These are phyloP conservation scores for Tremella yokohamensis DNA, from an alignment of 768 basidiomycete genomes.

Conservation along the genomic window DNA sequence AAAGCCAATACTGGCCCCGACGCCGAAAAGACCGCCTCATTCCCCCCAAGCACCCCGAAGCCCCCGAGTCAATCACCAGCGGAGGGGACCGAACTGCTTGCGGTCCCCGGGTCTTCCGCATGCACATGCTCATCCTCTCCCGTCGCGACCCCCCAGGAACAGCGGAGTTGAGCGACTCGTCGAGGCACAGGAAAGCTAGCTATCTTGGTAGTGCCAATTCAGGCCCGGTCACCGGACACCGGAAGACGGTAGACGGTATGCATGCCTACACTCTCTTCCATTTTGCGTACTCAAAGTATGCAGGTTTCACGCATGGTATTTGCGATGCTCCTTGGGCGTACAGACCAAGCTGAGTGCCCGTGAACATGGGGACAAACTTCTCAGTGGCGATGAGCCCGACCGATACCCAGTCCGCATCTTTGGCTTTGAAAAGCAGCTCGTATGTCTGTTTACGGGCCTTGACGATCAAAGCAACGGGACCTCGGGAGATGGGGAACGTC, in stretches of 20 bases:
- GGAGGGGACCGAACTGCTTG: too few species aligned
- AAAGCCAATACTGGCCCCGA: too few species aligned
- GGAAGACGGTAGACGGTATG: constrained; percentile 3
- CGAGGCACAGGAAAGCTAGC: too few species aligned
- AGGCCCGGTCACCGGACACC: not conserved
- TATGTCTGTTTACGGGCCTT: not conserved
- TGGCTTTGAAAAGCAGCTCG: constrained; percentile 1
- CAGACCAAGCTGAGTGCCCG: constrained; percentile 5
- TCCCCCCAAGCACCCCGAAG: too few species aligned
- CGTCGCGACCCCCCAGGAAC: too few species aligned
- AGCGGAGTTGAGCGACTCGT: too few species aligned
- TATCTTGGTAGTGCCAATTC: too few species aligned
- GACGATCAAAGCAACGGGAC: not conserved
- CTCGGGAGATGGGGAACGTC: not conserved
- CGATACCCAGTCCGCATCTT: not conserved
- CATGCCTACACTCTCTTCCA: not conserved
- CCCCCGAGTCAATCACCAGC: too few species aligned
- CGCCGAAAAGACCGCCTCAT: too few species aligned
- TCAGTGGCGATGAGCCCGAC: not conserved
- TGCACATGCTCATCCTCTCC: too few species aligned
- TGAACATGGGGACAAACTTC: constrained; percentile 3
- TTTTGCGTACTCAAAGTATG: constrained; percentile 11
- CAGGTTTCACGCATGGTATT: constrained; percentile 2
- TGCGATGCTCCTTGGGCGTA: constrained; percentile 5
- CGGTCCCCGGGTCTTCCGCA: too few species aligned